Evolutionary conservation across 2,329 filamentous ascomycete genomes (phyloP).

Genomic region (Pseudovirgaria hyperparasitica): DNA sequence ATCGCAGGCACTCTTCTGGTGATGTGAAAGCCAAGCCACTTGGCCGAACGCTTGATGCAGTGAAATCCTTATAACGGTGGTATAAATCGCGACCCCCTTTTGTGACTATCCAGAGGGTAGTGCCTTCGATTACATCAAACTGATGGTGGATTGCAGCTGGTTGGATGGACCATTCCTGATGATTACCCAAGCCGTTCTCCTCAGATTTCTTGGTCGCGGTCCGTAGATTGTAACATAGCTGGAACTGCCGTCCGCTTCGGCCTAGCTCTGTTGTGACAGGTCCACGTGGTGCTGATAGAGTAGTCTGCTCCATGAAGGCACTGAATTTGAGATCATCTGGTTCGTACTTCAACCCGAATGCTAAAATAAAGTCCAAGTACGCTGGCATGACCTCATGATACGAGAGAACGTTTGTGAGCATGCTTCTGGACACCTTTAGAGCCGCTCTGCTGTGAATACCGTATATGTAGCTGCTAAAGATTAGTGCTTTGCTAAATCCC

Average conservation of each 20-base stretch:
- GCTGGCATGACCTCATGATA: constrained; percentile 29
- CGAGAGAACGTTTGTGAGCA: constrained; percentile 10
- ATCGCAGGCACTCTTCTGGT: constrained; percentile 20
- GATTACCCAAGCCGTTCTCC: constrained; percentile 6
- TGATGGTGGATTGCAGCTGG: constrained; percentile 28
- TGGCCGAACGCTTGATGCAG: constrained; percentile 12
- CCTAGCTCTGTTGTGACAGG: constrained; percentile 11
- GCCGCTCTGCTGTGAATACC: constrained; percentile 7
- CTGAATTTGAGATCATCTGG: constrained; percentile 22
- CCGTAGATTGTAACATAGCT: constrained; percentile 25
- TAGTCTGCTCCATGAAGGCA: constrained; percentile 22
- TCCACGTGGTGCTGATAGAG: constrained; percentile 8
- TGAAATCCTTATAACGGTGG: constrained; percentile 17
- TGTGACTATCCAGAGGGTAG: constrained; percentile 29
- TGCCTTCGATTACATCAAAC: constrained; percentile 24
- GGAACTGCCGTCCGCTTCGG: constrained; percentile 22
- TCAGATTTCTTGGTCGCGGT: constrained; percentile 7
- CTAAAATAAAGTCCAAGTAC: constrained; percentile 27
- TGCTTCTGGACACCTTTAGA: constrained; percentile 9
- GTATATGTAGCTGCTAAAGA: constrained; percentile 9
- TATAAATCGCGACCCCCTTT: constrained; percentile 18
- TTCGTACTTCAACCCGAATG: constrained; percentile 21
- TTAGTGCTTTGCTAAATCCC: too few species aligned
- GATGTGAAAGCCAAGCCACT: constrained; percentile 22
- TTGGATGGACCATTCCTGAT: constrained; percentile 26